phyloP scores from a whole-genome alignment of 345 rosid genomes.

The Gossypium stocksii region DNA sequence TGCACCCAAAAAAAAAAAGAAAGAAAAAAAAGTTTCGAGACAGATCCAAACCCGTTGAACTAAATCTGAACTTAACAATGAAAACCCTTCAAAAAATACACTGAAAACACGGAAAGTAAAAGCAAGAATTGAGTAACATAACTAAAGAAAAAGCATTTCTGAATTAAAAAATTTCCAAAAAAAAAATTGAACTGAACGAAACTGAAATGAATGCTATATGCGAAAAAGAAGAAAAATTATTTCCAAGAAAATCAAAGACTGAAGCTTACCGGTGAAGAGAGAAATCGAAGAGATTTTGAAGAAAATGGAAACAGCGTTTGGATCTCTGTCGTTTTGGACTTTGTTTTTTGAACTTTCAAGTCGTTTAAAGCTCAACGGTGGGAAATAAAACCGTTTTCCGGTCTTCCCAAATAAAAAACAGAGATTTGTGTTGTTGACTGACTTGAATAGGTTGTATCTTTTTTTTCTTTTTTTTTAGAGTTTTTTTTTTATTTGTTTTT shows the following conservation, averaged over 20 bases:
- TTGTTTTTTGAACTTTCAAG: background rate
- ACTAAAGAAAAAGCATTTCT: background rate
- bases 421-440: conserved; percentile 11
- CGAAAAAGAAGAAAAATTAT: background rate
- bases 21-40: background rate
- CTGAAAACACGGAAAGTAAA: background rate
- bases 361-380: conserved; percentile 2
- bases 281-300: background rate
- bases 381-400: conserved; percentile 13
- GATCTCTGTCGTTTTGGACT: conserved; percentile 17
- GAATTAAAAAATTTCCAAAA: background rate
- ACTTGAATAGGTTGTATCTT: background rate
- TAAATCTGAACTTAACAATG: conserved; percentile 11
- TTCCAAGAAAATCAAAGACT: conserved; percentile 1
- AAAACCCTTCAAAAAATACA: background rate
- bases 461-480: background rate
- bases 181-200: background rate
- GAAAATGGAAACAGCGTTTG: background rate
- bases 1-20: background rate
- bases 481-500: background rate
- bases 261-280: conserved; percentile 13
- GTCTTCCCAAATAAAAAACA: background rate
- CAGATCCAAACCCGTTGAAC: conserved; percentile 24
- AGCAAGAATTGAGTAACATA: background rate
- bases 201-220: background rate